Conservation (phyloP, 2,329 filamentous ascomycete genomes). For the Exophiala calicioides region DNA sequence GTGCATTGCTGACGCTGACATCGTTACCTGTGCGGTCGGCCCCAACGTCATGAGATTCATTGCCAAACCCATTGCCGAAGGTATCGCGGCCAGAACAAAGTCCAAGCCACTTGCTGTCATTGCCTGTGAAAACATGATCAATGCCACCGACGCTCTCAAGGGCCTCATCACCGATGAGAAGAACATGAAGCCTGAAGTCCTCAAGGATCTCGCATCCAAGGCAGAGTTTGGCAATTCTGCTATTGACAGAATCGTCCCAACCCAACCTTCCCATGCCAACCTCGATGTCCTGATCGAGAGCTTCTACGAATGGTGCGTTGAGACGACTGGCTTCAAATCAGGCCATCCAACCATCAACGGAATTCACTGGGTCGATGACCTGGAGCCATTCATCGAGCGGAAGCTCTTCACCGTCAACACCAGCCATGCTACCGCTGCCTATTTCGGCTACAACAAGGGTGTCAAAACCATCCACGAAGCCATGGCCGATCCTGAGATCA, state of each 20-base stretch:
- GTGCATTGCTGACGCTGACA: conserved; percentile 81
- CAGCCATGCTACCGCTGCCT: conserved; percentile 90
- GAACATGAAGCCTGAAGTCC: conserved; percentile 64
- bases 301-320: conserved; percentile 99
- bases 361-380: conserved; percentile 88
- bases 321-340: conserved; percentile 76
- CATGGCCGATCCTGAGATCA: conserved; percentile 76
- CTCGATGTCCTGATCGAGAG: conserved; percentile 95
- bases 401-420: conserved; percentile 99
- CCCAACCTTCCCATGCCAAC: conserved; percentile 76
- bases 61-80: conserved; percentile 92
- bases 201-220: conserved; percentile 64
- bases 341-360: conserved; percentile 76
- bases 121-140: conserved; percentile 97
- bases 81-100: conserved; percentile 72
- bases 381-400: conserved; percentile 95
- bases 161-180: conserved; percentile 73
- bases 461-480: conserved; percentile 90
- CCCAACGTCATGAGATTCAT: conserved; percentile 97
- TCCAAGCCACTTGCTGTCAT: conserved; percentile 80
- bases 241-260: conserved; percentile 96
- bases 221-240: conserved; percentile 95
- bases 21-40: conserved; percentile 95
- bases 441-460: conserved; percentile 85
- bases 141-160: conserved; percentile 85